Base-by-base conservation (phyloP, 495 filamentous ascomycete species). In the Penicillium malachiteum region DNA sequence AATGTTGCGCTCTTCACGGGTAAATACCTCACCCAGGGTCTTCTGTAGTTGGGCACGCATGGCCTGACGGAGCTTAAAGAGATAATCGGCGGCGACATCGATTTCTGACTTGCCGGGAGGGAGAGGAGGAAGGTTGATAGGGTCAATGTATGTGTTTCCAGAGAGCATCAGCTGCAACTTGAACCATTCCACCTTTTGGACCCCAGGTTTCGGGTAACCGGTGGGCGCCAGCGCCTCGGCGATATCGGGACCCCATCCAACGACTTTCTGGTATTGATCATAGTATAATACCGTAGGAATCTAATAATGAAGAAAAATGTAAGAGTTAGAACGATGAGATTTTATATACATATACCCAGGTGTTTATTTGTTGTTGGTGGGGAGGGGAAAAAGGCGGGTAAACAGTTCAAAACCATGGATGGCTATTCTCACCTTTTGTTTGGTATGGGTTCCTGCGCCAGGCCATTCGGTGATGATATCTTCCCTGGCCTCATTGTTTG, bases 131-230 rank as follows among this genome's bases (percentile, higher is more conserved):
- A 90, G 78, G 71, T 90, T 90, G 75, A 90, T 90, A 33, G 87
- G 88, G 56, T 91, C 88, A 56, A 91, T 89, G 66, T 91, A 91
- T 4, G 87, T 91, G 65, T 90, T 90, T 49, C 87, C 87, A 14
- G 85, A 88, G 14, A 89, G 78, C 87, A 91, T 91, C 52, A 91
- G 79, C 68, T 91, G 87, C 14, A 90, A 79, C 71, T 91, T 91
- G 75, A 91, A 91, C 87, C 87, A 91, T 71, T 91, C 87, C 11
- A 91, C 87, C 69, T 91, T 91, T 67, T 90, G 87, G 51, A 91
- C 87, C 37, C 87, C 87, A 50, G 84, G 85, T 65, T 90, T 91
- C 11, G 87, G 87, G 68, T 90, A 91, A 48, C 87, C 87, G 39
- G 87, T 90, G 26, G 88, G 87, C 50, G 87, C 87, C 51, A 91